phyloP scores from a whole-genome alignment of 352 stramenopile genomes.

The Globisporangium megalacanthum region DNA sequence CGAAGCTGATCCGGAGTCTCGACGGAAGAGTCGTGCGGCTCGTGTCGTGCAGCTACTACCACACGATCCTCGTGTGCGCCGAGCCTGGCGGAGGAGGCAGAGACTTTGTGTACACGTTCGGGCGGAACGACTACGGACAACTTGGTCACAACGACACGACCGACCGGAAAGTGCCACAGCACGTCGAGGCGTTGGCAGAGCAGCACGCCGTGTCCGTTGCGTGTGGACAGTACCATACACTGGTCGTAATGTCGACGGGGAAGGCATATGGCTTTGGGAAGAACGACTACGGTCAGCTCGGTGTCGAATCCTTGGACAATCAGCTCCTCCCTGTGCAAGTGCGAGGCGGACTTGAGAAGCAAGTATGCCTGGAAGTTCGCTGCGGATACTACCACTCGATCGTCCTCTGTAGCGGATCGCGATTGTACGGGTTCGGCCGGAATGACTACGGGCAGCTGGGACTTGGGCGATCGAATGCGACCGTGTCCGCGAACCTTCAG shows the following conservation, averaged over 20 bases:
- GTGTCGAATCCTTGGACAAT: conserved; percentile 69
- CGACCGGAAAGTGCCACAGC: conserved; percentile 82
- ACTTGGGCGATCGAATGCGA: conserved; percentile 43
- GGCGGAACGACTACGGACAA: conserved; percentile 92
- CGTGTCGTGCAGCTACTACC: conserved; percentile 93
- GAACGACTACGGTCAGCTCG: conserved; percentile 93
- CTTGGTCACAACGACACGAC: conserved; percentile 86
- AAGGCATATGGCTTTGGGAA: conserved; percentile 87
- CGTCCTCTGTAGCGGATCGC: conserved; percentile 55
- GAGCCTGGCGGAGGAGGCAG: conserved; percentile 16
- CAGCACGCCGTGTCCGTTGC: conserved; percentile 69
- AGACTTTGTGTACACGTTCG: conserved; percentile 80
- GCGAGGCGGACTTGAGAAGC: conserved; percentile 46
- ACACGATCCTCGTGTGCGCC: conserved; percentile 82
- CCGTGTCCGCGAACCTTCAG: conserved; percentile 38
- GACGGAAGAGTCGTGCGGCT: conserved; percentile 58
- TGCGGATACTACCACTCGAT: conserved; percentile 93
- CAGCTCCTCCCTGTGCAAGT: conserved; percentile 55
- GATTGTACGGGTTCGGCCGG: conserved; percentile 84
- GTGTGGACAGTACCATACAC: conserved; percentile 91
- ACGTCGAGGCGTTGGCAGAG: conserved; percentile 52
- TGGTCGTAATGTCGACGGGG: conserved; percentile 63
- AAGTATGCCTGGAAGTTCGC: conserved; percentile 70
- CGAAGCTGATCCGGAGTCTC: conserved; percentile 72
- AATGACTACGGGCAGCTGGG: conserved; percentile 95